Percentiles rank a stretch among this genome's conserved stretches.
Conservation (phyloP, 2,329 filamentous ascomycete species). For the Emmonsiellopsis sp. region DNA sequence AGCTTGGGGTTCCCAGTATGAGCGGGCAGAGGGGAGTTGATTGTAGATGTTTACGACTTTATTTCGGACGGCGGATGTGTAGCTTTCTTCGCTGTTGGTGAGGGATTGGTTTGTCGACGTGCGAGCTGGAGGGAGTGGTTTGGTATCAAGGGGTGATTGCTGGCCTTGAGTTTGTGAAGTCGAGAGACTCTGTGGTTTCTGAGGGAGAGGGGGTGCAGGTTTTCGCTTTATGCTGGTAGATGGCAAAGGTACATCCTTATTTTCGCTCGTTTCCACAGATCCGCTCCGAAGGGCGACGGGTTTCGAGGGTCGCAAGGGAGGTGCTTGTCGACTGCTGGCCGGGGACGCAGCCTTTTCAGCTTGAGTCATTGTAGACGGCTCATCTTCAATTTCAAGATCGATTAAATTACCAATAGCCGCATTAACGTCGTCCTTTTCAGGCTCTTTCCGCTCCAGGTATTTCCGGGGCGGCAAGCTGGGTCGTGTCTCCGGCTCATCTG, state of each 20-base stretch:
- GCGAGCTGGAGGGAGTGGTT: background rate
- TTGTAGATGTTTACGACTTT: slow-evolving; percentile 13
- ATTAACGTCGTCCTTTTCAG: slow-evolving; percentile 12
- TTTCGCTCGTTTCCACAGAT: slow-evolving; percentile 5
- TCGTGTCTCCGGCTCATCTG: slow-evolving; percentile 21
- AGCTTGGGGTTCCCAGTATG: slow-evolving; percentile 17
- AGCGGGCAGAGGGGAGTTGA: slow-evolving; percentile 11
- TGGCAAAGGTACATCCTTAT: background rate
- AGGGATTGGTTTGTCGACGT: background rate
- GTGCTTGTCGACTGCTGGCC: slow-evolving; percentile 15
- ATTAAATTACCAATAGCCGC: slow-evolving; percentile 26
- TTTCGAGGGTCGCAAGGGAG: slow-evolving; percentile 36
- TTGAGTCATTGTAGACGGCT: slow-evolving; percentile 16
- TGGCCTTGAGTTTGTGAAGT: background rate
- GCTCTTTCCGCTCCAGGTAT: slow-evolving; percentile 12
- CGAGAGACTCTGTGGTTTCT: slow-evolving; percentile 9
- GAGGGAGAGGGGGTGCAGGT: slow-evolving; percentile 11
- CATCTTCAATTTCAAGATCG: slow-evolving; percentile 24
- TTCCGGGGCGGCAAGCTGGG: slow-evolving; percentile 33
- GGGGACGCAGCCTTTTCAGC: slow-evolving; percentile 16
- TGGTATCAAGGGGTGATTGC: background rate
- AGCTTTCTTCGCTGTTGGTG: slow-evolving; percentile 6
- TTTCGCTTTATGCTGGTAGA: slow-evolving; percentile 9
- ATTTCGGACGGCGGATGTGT: slow-evolving; percentile 10
- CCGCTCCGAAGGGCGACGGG: slow-evolving; percentile 23